phyloP scores from a whole-genome alignment of 345 rosid genomes.

The Citrus unshiu region DNA sequence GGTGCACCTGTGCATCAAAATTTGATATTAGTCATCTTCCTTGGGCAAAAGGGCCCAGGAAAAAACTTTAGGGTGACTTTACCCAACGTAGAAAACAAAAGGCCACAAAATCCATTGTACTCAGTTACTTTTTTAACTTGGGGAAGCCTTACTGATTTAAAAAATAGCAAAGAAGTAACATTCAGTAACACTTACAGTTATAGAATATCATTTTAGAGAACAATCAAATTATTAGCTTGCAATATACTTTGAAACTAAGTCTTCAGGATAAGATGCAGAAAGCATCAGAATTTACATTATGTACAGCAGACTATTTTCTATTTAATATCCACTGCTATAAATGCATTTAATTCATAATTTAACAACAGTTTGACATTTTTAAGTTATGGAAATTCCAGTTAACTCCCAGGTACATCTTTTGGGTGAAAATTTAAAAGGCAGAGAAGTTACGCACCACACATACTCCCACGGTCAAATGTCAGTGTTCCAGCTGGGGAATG shows the following conservation, averaged over 20 bases:
- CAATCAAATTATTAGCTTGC: neutral
- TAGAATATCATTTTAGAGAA: too few species aligned
- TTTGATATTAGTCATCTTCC: slow-evolving; percentile 6
- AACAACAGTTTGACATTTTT: neutral
- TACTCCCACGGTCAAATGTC: slow-evolving; percentile 41
- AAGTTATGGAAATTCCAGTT: neutral
- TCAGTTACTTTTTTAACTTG: neutral
- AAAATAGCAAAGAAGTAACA: neutral
- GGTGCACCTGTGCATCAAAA: slow-evolving; percentile 39
- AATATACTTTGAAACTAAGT: neutral
- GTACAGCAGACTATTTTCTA: neutral
- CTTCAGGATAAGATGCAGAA: neutral
- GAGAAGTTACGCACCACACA: slow-evolving; percentile 49
- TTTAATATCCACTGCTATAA: neutral
- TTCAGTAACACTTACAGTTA: neutral
- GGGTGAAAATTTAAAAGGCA: neutral
- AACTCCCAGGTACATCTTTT: neutral
- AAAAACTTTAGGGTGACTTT: neutral
- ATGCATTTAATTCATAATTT: neutral
- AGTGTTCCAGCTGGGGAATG: slow-evolving; percentile 60
- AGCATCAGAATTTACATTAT: neutral
- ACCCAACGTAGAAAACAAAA: neutral
- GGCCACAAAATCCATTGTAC: neutral
- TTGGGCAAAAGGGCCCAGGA: neutral
- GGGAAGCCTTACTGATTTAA: neutral